phyloP scores from a whole-genome alignment of 225 moss, liverwort and hornwort genomes.

The Neckera pumila region DNA sequence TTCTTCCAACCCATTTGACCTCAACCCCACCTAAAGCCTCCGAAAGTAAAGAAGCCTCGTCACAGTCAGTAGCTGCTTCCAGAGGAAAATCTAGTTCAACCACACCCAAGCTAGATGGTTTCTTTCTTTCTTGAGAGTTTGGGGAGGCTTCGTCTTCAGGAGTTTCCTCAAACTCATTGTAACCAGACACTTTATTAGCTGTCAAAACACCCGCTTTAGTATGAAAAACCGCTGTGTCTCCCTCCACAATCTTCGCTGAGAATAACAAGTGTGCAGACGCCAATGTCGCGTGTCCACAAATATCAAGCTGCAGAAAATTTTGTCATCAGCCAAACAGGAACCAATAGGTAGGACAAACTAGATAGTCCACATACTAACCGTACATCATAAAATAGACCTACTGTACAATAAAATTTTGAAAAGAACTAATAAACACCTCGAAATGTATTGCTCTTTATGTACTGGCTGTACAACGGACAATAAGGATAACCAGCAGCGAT shows the following conservation, averaged over 20 bases:
- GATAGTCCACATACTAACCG: neutral
- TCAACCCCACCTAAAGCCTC: conserved; percentile 62
- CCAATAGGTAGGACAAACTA: neutral
- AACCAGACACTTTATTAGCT: conserved; percentile 72
- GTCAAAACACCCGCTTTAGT: conserved; percentile 58
- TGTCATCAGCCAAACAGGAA: neutral
- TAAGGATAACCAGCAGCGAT: neutral
- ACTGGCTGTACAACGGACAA: neutral
- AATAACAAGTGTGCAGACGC: conserved; percentile 74
- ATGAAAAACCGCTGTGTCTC: conserved; percentile 65
- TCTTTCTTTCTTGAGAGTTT: conserved; percentile 23
- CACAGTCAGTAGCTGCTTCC: conserved; percentile 21
- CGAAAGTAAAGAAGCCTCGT: conserved; percentile 45
- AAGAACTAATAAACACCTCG: neutral
- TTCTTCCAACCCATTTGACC: conserved; percentile 75
- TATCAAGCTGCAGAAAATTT: conserved; percentile 14
- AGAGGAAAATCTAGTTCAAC: conserved; percentile 80
- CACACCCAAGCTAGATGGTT: conserved; percentile 73
- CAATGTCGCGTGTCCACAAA: conserved; percentile 31
- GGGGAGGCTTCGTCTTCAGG: conserved; percentile 17
- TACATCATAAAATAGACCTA: neutral
- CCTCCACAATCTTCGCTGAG: conserved; percentile 78
- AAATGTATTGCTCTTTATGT: neutral
- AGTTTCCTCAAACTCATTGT: conserved; percentile 28
- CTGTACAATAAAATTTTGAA: neutral